Percentiles rank a stretch among this genome's conserved stretches.
phyloP scores from a whole-genome alignment of 2,329 filamentous ascomycete genomes.

The Alternaria sp. region DNA sequence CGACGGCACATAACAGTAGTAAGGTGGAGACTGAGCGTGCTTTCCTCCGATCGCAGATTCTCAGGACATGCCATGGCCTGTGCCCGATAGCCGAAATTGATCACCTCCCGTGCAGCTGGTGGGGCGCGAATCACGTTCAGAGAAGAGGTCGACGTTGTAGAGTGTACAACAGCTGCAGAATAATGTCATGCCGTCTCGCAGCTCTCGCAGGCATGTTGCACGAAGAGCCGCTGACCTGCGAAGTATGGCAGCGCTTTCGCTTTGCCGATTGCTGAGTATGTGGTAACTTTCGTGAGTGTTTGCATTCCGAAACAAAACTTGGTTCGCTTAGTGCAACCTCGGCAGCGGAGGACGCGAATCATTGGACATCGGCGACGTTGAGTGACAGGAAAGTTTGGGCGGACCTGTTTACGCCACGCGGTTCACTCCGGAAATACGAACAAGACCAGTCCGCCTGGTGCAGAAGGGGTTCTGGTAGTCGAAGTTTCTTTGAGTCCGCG shows the following conservation, averaged over 20 bases:
- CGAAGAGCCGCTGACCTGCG: background rate
- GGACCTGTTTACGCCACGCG: background rate
- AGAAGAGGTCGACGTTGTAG: background rate
- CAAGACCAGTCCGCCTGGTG: background rate
- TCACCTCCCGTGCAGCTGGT: background rate
- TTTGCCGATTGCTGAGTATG: background rate
- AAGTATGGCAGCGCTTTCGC: background rate
- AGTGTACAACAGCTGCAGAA: background rate
- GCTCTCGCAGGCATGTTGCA: background rate
- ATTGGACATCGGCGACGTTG: background rate
- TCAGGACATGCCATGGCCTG: background rate
- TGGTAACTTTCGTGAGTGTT: conserved; percentile 12
- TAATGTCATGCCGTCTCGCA: background rate
- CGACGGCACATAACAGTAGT: background rate
- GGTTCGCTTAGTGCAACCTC: background rate
- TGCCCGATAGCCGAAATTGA: conserved; percentile 1
- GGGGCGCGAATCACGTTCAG: background rate
- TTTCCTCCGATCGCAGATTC: background rate
- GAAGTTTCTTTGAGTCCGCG: background rate
- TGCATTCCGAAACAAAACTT: conserved; percentile 2
- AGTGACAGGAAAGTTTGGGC: background rate
- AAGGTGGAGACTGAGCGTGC: background rate
- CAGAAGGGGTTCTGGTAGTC: background rate
- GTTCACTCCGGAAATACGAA: background rate
- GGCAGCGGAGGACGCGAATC: background rate